Percentiles rank a stretch among this genome's conserved stretches.
Conservation (phyloP, 2,329 filamentous ascomycete species). For the Ambrosiella beaveri region DNA sequence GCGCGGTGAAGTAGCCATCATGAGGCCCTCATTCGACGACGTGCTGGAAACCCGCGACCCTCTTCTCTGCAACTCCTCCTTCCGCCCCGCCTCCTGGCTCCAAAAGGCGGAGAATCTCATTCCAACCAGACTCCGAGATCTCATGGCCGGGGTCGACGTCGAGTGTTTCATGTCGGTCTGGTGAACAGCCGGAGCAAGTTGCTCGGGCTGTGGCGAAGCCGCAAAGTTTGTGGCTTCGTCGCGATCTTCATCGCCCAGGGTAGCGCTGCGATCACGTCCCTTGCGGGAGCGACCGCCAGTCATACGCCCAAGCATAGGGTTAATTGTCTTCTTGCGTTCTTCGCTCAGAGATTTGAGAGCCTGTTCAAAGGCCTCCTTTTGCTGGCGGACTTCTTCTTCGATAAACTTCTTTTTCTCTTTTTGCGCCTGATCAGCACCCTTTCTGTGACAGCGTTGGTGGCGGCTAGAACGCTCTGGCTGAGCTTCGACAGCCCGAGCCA, state of each 20-base stretch:
- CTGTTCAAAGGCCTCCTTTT: constrained; percentile 12
- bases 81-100: neutral
- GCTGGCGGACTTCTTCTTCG: neutral
- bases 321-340: constrained; percentile 11
- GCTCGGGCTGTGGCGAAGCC: neutral
- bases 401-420: neutral
- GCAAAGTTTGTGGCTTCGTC: neutral
- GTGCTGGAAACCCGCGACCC: constrained; percentile 9
- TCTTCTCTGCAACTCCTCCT: constrained; percentile 13
- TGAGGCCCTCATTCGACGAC: neutral
- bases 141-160: constrained; percentile 17
- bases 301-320: constrained; percentile 11
- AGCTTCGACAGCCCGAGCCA: neutral
- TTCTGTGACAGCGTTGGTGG: neutral
- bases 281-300: constrained; percentile 4
- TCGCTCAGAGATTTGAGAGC: constrained; percentile 8
- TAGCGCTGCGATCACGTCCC: constrained; percentile 2
- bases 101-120: constrained; percentile 11
- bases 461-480: neutral
- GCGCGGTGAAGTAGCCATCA: too few species aligned
- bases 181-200: neutral
- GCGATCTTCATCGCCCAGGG: neutral
- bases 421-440: neutral
- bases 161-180: neutral
- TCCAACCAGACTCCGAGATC: constrained; percentile 21